Evolutionary conservation across 2,329 filamentous ascomycete genomes (phyloP), one percentile per base, ranked within the genome.

Genomic region (Colletotrichum tabaci): DNA sequence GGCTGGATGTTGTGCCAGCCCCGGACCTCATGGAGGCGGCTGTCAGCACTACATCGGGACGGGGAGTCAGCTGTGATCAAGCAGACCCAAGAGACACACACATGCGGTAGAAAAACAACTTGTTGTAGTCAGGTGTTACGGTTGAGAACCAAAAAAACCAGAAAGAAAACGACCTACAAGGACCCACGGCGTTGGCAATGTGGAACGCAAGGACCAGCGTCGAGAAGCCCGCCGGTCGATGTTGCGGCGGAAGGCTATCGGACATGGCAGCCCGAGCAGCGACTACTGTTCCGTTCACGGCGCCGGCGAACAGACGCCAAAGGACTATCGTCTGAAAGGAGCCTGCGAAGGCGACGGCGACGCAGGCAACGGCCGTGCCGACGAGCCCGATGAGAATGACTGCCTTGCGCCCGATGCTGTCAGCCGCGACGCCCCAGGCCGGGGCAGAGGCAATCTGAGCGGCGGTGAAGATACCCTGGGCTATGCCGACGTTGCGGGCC

Each of bases 261-360:
- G 60, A 62, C 46, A 62, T 23, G 46, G 60, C 60, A 16, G 60
- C 30, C 16, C 60, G 26, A 40, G 60, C 60, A n/a, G 60, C 60
- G 21, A 62, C n/a, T 30, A 62, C 60, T 8, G 60, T 62, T 10
- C 60, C 60, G 35, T 62, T 62, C 30, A n/a, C 18, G 30, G 46
- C 26, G 7, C 60, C 60, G 23, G 60, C 60, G 5, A 62, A 50
- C 13, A 62, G 3, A 3, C 60, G 60, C 60, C 60, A 62, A 6
- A 50, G 21, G 5, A 62, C 35, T 16, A 62, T 52, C 9, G 60
- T 4, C 7, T 13, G 23, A 4, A 62, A 38, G 4, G 60, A 62
- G 9, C 46, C 60, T 0, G 60, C 46, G 30, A 62, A 62, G 12
- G 60, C 60, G 18, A 62, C 60, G 7, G 46, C 60, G 4, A 62